Evolutionary conservation across 768 basidiomycete genomes (phyloP), one percentile per base, ranked within the genome.

Genomic region (Podaxis rugospora): DNA sequence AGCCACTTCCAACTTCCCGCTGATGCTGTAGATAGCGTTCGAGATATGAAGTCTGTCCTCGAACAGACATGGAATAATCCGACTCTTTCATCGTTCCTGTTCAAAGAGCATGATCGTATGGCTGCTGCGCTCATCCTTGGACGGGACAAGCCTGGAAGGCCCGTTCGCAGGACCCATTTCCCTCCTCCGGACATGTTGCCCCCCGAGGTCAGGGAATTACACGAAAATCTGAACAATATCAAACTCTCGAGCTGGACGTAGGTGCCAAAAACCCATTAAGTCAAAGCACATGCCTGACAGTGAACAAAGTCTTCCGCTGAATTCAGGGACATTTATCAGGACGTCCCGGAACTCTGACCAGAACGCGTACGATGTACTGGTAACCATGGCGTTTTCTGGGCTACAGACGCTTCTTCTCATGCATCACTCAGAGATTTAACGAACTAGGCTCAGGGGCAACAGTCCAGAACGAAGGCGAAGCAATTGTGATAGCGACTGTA

Each of bases 221-320:
- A 86, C 66, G 72, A 76, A 49, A 74, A 74, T 18, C 68, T 92
- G n/a, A 83, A 85, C 10, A 64, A 66, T 2, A 71, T 85, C 14
- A 69, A 80, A 44, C 76, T 92, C 21, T 78, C 73, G 42, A 81
- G 84, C 65, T 90, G 86, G 83, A 79, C 78, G 89, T 90, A 66
- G 63, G 86, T 72, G 61, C 27, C 32, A 11, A 18, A 13, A 14
- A 32, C 37, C 21, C 6, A 35, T 10, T 13, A 5, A 13, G 10
- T 16, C 28, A 1, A 4, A 18, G 35, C 42, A 25, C 25, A 23
- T 51, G 32, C 18, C 52, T 21, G 36, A 46, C 2, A 18, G 39
- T 21, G 14, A 18, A 44, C 16, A 44, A n/a, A 60, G 55, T n/a
- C 39, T 61, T 11, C 46, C 59, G n/a, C 25, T 44, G 50, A 47